A percentile compares a stretch with the other conserved stretches of the same genome.
phyloP scores from a whole-genome alignment of 2,329 filamentous ascomycete species.

The Exophiala alcalophila region DNA sequence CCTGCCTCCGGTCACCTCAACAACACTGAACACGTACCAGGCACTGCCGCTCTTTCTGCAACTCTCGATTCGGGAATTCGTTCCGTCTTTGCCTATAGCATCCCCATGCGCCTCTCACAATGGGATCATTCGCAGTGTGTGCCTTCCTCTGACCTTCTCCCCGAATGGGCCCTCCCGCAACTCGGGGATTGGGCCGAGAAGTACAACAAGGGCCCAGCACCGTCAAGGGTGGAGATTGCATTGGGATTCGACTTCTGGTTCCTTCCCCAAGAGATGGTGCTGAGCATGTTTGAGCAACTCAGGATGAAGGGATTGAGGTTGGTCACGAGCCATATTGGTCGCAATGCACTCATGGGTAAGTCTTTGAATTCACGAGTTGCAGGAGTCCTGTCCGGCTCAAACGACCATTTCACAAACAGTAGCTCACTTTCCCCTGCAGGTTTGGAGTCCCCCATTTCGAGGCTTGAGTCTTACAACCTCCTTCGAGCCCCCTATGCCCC shows the following conservation, averaged over 20 bases:
- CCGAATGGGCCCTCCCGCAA: slow-evolving; percentile 31
- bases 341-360: slow-evolving; percentile 30
- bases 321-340: slow-evolving; percentile 32
- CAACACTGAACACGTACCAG: slow-evolving; percentile 32
- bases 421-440: slow-evolving; percentile 3
- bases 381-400: too few relatives aligned
- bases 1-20: too few relatives aligned
- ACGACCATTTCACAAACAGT: too few relatives aligned
- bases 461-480: slow-evolving; percentile 36
- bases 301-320: slow-evolving; percentile 28
- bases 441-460: slow-evolving; percentile 12
- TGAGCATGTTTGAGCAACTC: slow-evolving; percentile 26
- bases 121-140: slow-evolving; percentile 30
- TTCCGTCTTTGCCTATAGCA: slow-evolving; percentile 32
- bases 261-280: slow-evolving; percentile 31
- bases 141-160: slow-evolving; percentile 23
- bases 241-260: slow-evolving; percentile 33
- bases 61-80: slow-evolving; percentile 34
- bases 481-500: slow-evolving; percentile 29
- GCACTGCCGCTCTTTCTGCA: slow-evolving; percentile 31
- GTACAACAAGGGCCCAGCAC: slow-evolving; percentile 8
- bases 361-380: not conserved
- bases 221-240: slow-evolving; percentile 32
- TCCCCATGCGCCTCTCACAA: slow-evolving; percentile 25
- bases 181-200: slow-evolving; percentile 24